A percentile compares a stretch with the other conserved stretches of the same genome.
Conservation (phyloP, 345 rosid genomes). For the Cardiospermum halicacabum region DNA sequence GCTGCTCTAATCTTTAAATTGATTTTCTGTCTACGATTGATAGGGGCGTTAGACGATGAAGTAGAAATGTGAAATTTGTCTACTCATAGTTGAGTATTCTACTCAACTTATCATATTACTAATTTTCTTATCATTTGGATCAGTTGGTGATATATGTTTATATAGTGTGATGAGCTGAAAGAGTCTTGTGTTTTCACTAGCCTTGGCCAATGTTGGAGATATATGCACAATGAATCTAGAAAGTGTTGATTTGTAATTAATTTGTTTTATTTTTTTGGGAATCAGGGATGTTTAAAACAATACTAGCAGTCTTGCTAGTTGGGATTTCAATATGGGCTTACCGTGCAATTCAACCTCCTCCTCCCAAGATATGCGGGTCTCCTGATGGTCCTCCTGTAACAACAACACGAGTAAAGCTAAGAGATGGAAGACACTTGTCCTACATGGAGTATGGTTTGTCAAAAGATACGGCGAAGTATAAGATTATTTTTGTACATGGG, state of each 20-base stretch:
- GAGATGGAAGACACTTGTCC: slow-evolving; percentile 65
- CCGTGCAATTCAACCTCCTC: slow-evolving; percentile 46
- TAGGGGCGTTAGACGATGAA: background rate
- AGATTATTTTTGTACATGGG: slow-evolving; percentile 44
- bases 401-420: slow-evolving; percentile 48
- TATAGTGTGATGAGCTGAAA: no score
- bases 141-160: no score
- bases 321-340: slow-evolving; percentile 42
- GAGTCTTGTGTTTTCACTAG: background rate
- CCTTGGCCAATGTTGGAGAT: no score
- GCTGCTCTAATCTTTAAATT: background rate
- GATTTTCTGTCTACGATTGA: background rate
- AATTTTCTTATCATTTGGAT: no score
- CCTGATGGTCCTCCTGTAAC: slow-evolving; percentile 44
- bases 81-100: background rate
- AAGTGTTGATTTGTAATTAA: background rate
- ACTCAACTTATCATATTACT: no score
- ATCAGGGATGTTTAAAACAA: slow-evolving; percentile 36
- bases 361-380: slow-evolving; percentile 42
- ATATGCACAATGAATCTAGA: background rate
- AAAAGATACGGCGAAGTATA: slow-evolving; percentile 38
- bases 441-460: slow-evolving; percentile 55
- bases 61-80: background rate
- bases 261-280: background rate
- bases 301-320: slow-evolving; percentile 28